A percentile compares a stretch with the other conserved stretches of the same genome.
Conservation (phyloP, 192 early-diverging fungal genomes). For the Spizellomyces sp. region DNA sequence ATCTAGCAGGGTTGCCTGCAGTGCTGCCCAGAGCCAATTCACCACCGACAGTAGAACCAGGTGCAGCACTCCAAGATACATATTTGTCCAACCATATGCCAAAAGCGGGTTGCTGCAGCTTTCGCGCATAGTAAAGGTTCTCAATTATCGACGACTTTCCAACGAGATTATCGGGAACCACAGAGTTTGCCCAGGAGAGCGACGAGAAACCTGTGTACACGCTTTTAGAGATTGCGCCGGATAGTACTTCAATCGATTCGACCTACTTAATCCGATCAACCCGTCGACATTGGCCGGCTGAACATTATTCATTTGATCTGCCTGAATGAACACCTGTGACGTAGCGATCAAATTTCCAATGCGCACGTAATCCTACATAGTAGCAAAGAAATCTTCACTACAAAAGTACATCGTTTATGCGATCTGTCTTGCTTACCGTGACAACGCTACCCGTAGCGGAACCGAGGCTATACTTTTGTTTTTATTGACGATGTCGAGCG, state of each 20-base stretch:
- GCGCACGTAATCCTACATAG: constrained; percentile 10
- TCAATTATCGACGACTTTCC: constrained; percentile 30
- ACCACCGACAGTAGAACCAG: constrained; percentile 13
- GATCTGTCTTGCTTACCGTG: constrained; percentile 10
- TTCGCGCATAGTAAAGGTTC: constrained; percentile 15
- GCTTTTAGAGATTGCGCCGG: neutral
- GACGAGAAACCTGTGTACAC: constrained; percentile 30
- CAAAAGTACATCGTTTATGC: neutral
- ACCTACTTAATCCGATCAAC: constrained; percentile 29
- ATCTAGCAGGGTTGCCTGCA: constrained; percentile 22
- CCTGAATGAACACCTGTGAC: constrained; percentile 20
- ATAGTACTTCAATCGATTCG: neutral
- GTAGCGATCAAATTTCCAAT: constrained; percentile 9
- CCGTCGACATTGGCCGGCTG: constrained; percentile 32
- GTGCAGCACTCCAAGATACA: constrained; percentile 11
- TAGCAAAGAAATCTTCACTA: neutral
- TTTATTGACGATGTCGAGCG: neutral
- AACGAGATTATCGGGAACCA: constrained; percentile 5
- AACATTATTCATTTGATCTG: constrained; percentile 21
- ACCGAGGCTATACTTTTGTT: constrained; percentile 26
- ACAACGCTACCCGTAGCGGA: constrained; percentile 18
- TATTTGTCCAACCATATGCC: constrained; percentile 25
- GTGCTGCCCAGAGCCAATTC: constrained; percentile 23
- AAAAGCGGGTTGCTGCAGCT: constrained; percentile 17
- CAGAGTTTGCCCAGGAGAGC: constrained; percentile 30